A percentile compares a stretch with the other conserved stretches of the same genome.
Evolutionary conservation across 2,329 filamentous ascomycete genomes (phyloP).

Genomic region (Neofusicoccum umdonicola): DNA sequence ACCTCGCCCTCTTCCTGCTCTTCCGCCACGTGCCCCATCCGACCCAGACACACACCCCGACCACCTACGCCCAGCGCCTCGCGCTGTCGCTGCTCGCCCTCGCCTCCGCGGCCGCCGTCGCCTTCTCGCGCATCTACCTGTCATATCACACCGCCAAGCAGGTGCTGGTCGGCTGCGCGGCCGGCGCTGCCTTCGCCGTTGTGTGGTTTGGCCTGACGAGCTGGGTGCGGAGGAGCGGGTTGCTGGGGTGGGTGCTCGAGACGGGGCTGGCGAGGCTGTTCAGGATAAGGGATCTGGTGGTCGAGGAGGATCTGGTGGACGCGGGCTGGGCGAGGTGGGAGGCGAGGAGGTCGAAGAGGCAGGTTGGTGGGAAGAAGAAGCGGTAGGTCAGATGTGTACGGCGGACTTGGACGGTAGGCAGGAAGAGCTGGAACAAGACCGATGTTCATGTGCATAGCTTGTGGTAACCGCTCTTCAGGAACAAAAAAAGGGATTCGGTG

Average conservation of each 20-base stretch:
- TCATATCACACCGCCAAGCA: slow-evolving; percentile 89
- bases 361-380: slow-evolving; percentile 23
- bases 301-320: slow-evolving; percentile 85
- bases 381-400: not conserved
- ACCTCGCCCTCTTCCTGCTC: slow-evolving; percentile 79
- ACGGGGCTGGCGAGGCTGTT: slow-evolving; percentile 62
- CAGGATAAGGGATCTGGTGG: slow-evolving; percentile 76
- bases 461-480: too few relatives aligned
- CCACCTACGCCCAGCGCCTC: slow-evolving; percentile 61
- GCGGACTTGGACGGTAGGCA: too few relatives aligned
- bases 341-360: slow-evolving; percentile 39
- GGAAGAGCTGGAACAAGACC: too few relatives aligned
- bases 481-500: too few relatives aligned
- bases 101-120: slow-evolving; percentile 53
- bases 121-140: slow-evolving; percentile 82
- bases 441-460: too few relatives aligned
- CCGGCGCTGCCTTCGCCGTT: slow-evolving; percentile 68
- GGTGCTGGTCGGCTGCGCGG: slow-evolving; percentile 74
- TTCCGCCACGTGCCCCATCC: slow-evolving; percentile 62
- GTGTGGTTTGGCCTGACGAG: slow-evolving; percentile 76
- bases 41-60: slow-evolving; percentile 52
- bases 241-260: slow-evolving; percentile 71
- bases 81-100: slow-evolving; percentile 47
- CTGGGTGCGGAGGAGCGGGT: slow-evolving; percentile 63
- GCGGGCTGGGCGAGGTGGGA: slow-evolving; percentile 95